phyloP scores from a whole-genome alignment of 495 filamentous ascomycete species.

The Talaromyces stipitatus region DNA sequence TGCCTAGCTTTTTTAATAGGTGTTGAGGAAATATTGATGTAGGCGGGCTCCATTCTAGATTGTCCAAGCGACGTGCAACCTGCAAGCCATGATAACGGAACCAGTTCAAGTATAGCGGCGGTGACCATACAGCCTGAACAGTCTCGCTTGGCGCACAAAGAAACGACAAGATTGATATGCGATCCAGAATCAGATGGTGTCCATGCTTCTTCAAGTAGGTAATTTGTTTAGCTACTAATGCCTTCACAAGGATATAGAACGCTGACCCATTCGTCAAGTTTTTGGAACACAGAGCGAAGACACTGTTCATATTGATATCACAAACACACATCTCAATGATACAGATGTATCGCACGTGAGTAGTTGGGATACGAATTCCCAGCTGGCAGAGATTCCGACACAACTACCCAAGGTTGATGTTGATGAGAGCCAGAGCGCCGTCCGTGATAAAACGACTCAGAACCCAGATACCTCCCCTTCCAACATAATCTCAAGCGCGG shows the following conservation, averaged over 20 bases:
- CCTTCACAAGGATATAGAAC: not conserved
- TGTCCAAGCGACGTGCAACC: too few relatives aligned
- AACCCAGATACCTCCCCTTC: not conserved
- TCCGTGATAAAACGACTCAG: not conserved
- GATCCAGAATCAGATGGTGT: too few relatives aligned
- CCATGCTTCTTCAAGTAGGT: too few relatives aligned
- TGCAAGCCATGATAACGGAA: too few relatives aligned
- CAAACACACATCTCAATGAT: not conserved
- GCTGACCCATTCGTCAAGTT: not conserved
- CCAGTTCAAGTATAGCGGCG: too few relatives aligned
- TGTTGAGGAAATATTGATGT: not conserved
- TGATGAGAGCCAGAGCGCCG: too few relatives aligned
- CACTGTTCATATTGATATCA: not conserved
- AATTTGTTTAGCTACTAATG: too few relatives aligned
- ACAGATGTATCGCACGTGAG: not conserved
- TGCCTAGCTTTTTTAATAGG: not conserved
- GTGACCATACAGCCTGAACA: too few relatives aligned
- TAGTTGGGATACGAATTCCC: not conserved
- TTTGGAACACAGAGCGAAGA: not conserved
- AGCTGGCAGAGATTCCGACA: not conserved
- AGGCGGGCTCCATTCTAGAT: too few relatives aligned
- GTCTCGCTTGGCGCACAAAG: not conserved
- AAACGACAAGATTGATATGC: not conserved
- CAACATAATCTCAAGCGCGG: not conserved
- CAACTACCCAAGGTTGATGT: not conserved